Conservation (phyloP, 306 rosid species). For the Myrica gale region DNA sequence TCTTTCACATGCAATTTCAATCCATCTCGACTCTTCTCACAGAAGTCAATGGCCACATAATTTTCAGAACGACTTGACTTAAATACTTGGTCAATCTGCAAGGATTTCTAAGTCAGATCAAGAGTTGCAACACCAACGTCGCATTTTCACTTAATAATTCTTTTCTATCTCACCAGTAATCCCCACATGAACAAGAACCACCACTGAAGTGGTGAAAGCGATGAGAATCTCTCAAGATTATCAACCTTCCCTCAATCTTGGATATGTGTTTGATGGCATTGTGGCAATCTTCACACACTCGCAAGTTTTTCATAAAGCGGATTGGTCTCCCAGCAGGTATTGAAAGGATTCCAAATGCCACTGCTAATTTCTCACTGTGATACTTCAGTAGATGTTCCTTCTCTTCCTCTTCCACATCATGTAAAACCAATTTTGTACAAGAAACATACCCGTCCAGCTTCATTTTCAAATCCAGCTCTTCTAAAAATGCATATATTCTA, state of each 20-base stretch:
- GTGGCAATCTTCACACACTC: conserved; percentile 85
- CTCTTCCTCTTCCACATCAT: conserved; percentile 93
- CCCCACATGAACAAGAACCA: conserved; percentile 79
- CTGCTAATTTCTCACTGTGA: conserved; percentile 90
- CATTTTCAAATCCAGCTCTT: conserved; percentile 68
- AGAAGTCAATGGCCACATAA: neutral
- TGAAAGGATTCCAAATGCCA: conserved; percentile 76
- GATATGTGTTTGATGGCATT: conserved; percentile 80
- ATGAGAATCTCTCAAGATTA: conserved; percentile 75
- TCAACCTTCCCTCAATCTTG: conserved; percentile 69
- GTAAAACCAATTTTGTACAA: conserved; percentile 76
- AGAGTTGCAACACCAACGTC: conserved; percentile 6
- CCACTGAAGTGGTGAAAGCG: conserved; percentile 83
- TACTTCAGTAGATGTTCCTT: conserved; percentile 74
- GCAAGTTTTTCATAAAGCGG: conserved; percentile 75
- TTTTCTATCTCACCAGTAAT: conserved; percentile 59
- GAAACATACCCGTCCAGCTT: conserved; percentile 75
- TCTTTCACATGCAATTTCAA: neutral
- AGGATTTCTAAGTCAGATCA: conserved; percentile 23
- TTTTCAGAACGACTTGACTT: neutral
- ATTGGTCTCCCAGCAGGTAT: conserved; percentile 79
- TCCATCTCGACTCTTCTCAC: neutral
- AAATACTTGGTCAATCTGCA: neutral
- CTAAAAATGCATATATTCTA: conserved; percentile 66
- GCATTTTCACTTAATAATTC: conserved; percentile 14